Conservation (phyloP, 2,329 filamentous ascomycete species). For the Aureobasidium sp. region DNA sequence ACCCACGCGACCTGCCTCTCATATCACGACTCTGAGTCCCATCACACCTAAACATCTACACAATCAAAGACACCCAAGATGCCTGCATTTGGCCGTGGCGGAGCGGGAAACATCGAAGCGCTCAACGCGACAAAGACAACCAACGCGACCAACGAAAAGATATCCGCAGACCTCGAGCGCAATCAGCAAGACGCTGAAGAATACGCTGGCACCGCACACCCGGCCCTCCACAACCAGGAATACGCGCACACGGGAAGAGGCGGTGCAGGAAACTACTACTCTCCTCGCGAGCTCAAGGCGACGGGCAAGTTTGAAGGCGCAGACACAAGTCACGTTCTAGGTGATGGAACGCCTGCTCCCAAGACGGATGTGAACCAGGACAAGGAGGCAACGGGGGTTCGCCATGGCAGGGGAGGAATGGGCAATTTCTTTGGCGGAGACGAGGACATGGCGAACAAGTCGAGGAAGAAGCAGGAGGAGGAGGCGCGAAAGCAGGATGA, state of each 20-base stretch:
- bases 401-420: slow-evolving; percentile 38
- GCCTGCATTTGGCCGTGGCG: slow-evolving; percentile 33
- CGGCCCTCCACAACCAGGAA: slow-evolving; percentile 25
- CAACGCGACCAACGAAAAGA: slow-evolving; percentile 19
- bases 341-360: slow-evolving; percentile 18
- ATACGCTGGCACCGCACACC: slow-evolving; percentile 18
- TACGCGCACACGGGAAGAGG: slow-evolving; percentile 41
- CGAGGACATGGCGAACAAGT: slow-evolving; percentile 28
- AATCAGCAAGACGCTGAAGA: slow-evolving; percentile 24
- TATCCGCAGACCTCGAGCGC: slow-evolving; percentile 35
- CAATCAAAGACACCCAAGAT: background rate
- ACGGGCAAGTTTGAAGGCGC: slow-evolving; percentile 33
- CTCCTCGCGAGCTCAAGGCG: slow-evolving; percentile 33
- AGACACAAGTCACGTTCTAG: slow-evolving; percentile 20
- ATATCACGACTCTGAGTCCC: background rate
- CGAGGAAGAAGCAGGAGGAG: slow-evolving; percentile 24
- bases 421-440: slow-evolving; percentile 38
- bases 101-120: slow-evolving; percentile 38
- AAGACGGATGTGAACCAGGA: background rate
- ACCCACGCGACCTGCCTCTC: background rate
- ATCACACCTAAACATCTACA: background rate
- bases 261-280: slow-evolving; percentile 42
- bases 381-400: background rate
- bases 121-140: slow-evolving; percentile 15
- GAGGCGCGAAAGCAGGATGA: slow-evolving; percentile 23